These are phyloP conservation scores for Aspergillus sp. DNA, from an alignment of 2,329 filamentous ascomycete genomes.

Conservation along the genomic window DNA sequence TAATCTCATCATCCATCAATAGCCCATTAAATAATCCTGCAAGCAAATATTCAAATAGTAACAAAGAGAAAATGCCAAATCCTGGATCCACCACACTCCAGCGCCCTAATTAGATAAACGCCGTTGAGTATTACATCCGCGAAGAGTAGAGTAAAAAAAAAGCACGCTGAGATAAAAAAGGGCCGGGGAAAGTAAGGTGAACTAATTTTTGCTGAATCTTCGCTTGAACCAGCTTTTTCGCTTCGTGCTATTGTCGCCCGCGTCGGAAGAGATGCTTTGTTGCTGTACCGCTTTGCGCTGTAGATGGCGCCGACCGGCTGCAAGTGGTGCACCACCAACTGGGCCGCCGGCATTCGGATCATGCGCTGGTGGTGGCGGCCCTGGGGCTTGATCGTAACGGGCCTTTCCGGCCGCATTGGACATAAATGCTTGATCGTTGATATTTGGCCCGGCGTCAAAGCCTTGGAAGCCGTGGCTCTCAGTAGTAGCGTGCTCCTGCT, in stretches of 20 bases:
- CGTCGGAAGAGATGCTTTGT: slow-evolving; percentile 17
- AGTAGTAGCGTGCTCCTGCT: slow-evolving; percentile 36
- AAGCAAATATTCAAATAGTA: neutral
- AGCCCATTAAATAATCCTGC: neutral
- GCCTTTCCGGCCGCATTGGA: slow-evolving; percentile 16
- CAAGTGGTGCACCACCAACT: slow-evolving; percentile 24
- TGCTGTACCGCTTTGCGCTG: slow-evolving; percentile 19
- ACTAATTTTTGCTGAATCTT: slow-evolving; percentile 64
- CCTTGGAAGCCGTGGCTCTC: slow-evolving; percentile 66
- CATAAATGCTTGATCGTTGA: slow-evolving; percentile 27
- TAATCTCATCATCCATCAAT: slow-evolving; percentile 11
- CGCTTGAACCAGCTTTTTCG: slow-evolving; percentile 87
- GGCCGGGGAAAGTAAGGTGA: neutral
- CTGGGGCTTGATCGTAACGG: slow-evolving; percentile 14
- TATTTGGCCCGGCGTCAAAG: slow-evolving; percentile 46
- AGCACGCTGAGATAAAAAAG: neutral
- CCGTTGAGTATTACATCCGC: slow-evolving; percentile 8
- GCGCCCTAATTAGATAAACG: slow-evolving; percentile 5
- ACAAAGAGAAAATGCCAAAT: neutral
- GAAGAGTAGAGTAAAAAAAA: neutral
- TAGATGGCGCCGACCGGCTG: slow-evolving; percentile 19
- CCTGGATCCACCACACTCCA: neutral
- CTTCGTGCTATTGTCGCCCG: slow-evolving; percentile 57
- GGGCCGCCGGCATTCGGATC: slow-evolving; percentile 26
- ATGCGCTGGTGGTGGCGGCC: slow-evolving; percentile 14